Conservation (phyloP, 495 filamentous ascomycete species). For the Podospora pseudoanserina region DNA sequence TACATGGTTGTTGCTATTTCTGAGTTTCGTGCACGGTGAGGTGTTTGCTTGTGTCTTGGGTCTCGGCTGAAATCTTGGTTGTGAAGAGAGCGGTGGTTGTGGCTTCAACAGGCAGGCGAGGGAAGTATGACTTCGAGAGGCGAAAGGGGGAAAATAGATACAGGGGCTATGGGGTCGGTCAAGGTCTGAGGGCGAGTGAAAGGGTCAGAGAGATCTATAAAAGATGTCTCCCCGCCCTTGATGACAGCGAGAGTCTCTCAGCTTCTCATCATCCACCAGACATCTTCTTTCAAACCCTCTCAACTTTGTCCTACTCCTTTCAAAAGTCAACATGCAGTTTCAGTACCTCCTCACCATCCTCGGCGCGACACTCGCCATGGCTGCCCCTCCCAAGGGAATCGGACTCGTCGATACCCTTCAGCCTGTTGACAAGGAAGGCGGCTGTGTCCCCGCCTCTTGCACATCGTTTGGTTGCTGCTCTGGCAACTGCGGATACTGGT, state of each 20-base stretch:
- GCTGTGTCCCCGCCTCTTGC: constrained; percentile 1
- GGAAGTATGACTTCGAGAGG: not conserved
- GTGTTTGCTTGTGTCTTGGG: not conserved
- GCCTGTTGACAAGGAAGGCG: not conserved
- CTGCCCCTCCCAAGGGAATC: not conserved
- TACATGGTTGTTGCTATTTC: not conserved
- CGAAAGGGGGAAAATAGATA: not conserved
- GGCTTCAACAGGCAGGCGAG: not conserved
- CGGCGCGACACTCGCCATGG: not conserved
- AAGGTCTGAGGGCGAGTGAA: not conserved
- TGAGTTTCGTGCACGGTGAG: not conserved
- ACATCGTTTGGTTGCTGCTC: constrained; percentile 1
- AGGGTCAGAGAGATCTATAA: not conserved
- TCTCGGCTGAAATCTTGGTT: not conserved
- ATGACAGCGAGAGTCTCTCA: not conserved
- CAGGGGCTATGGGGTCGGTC: not conserved
- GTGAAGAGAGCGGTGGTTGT: not conserved
- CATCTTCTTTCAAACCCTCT: not conserved
- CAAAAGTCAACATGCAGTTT: not conserved
- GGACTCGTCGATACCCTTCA: not conserved
- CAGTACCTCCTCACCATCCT: not conserved
- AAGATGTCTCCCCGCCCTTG: not conserved
- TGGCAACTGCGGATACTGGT: not conserved
- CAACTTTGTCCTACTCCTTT: not conserved
- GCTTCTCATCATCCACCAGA: not conserved